Percentiles rank a stretch among this genome's conserved stretches.
Conservation (phyloP, 78 protist species). For the Speleostelium caveatum region DNA sequence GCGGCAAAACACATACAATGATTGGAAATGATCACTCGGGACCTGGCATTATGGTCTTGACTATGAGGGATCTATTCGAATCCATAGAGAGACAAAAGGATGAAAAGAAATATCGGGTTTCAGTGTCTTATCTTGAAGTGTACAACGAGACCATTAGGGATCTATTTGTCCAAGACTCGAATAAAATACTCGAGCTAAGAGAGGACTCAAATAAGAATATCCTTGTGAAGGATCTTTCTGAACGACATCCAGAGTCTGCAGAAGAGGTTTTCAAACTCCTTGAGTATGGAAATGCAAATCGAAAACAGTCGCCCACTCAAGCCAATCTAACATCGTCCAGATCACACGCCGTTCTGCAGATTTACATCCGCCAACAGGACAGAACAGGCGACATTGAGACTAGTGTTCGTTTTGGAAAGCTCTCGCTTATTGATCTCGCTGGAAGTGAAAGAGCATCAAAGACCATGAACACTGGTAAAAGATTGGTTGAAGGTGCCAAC, state of each 20-base stretch:
- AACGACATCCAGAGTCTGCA: conserved; percentile 21
- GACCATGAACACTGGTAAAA: conserved; percentile 85
- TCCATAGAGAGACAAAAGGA: conserved; percentile 35
- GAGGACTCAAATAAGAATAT: conserved; percentile 79
- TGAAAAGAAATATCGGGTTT: conserved; percentile 19
- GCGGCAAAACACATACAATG: conserved; percentile 95
- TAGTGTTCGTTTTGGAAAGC: conserved; percentile 28
- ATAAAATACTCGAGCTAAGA: conserved; percentile 81
- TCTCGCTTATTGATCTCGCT: conserved; percentile 95
- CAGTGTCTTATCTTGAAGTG: conserved; percentile 90
- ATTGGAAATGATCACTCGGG: conserved; percentile 69
- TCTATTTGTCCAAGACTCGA: conserved; percentile 51
- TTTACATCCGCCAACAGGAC: conserved; percentile 53
- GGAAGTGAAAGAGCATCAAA: conserved; percentile 94
- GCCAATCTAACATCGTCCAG: conserved; percentile 92
- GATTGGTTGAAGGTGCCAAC: conserved; percentile 95
- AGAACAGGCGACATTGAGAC: background rate
- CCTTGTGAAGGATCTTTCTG: conserved; percentile 64
- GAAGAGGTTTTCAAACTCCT: conserved; percentile 83
- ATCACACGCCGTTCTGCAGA: conserved; percentile 96
- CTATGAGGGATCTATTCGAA: conserved; percentile 90
- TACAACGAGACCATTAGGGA: conserved; percentile 95
- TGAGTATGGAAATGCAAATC: conserved; percentile 86
- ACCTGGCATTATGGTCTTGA: conserved; percentile 90
- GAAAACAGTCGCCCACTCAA: conserved; percentile 91